A percentile compares a stretch with the other conserved stretches of the same genome.
phyloP scores from a whole-genome alignment of 2,329 filamentous ascomycete species.

The Tolypocladium guangdongense region DNA sequence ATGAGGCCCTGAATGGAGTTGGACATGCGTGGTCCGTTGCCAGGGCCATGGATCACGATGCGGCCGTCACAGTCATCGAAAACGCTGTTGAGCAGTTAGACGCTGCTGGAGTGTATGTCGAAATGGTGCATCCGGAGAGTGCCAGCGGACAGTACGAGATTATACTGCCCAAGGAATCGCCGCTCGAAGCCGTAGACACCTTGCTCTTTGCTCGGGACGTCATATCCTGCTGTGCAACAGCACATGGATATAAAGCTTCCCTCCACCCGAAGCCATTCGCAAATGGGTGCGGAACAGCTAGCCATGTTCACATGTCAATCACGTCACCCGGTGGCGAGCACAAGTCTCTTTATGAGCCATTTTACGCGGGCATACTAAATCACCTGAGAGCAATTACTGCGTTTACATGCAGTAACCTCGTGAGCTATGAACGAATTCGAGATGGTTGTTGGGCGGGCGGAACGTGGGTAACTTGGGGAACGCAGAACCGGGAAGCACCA shows the following conservation, averaged over 20 bases:
- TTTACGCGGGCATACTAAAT: conserved; percentile 61
- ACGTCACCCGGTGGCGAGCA: conserved; percentile 30
- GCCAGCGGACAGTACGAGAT: conserved; percentile 70
- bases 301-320: conserved; percentile 62
- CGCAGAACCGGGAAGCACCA: conserved; percentile 67
- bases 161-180: conserved; percentile 50
- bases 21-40: conserved; percentile 64
- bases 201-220: conserved; percentile 62
- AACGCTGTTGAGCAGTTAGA: conserved; percentile 53
- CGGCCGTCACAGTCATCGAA: conserved; percentile 46
- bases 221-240: conserved; percentile 52
- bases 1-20: conserved; percentile 37
- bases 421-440: conserved; percentile 56
- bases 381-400: conserved; percentile 58
- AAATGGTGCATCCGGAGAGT: conserved; percentile 66
- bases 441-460: conserved; percentile 72
- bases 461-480: conserved; percentile 69
- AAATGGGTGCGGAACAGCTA: conserved; percentile 48
- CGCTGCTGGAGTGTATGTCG: conserved; percentile 51
- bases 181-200: conserved; percentile 59
- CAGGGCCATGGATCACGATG: conserved; percentile 48
- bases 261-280: conserved; percentile 61
- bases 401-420: conserved; percentile 54
- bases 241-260: conserved; percentile 54
- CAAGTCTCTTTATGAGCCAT: conserved; percentile 43